Evolutionary conservation across 1,284 basidiomycete genomes (phyloP).

Genomic region (Leccinum pallidistipes): DNA sequence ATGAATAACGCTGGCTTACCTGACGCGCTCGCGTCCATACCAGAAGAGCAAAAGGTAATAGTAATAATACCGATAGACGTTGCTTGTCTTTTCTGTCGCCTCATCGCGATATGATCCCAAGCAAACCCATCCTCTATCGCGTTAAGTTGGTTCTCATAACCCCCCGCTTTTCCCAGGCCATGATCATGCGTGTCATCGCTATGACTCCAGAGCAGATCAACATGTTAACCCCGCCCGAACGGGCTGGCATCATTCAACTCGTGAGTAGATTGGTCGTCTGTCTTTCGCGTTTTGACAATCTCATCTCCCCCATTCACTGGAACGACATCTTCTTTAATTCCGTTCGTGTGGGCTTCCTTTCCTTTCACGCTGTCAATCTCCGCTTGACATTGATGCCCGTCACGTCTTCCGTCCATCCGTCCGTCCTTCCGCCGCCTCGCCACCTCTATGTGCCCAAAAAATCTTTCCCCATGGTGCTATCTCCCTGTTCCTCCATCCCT

Average conservation of each 20-base stretch:
- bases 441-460: constrained; percentile 7
- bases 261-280: constrained; percentile 47
- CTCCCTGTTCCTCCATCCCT: constrained; percentile 10
- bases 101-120: background rate
- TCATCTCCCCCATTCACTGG: background rate
- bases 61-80: constrained; percentile 2
- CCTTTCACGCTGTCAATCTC: constrained; percentile 20
- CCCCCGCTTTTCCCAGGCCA: constrained; percentile 43
- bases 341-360: background rate
- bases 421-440: constrained; percentile 17
- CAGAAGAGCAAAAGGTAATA: constrained; percentile 67
- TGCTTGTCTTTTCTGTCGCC: constrained; percentile 6
- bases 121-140: background rate
- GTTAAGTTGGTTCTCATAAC: constrained; percentile 14
- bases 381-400: constrained; percentile 31
- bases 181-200: constrained; percentile 64
- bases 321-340: background rate
- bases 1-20: constrained; percentile 36
- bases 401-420: background rate
- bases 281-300: background rate
- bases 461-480: constrained; percentile 16
- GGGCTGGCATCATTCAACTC: constrained; percentile 66
- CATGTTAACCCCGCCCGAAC: constrained; percentile 56
- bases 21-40: constrained; percentile 56
- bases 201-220: constrained; percentile 74